phyloP scores from a whole-genome alignment of 805 yeast species.

The Monosporozyma aquatica region DNA sequence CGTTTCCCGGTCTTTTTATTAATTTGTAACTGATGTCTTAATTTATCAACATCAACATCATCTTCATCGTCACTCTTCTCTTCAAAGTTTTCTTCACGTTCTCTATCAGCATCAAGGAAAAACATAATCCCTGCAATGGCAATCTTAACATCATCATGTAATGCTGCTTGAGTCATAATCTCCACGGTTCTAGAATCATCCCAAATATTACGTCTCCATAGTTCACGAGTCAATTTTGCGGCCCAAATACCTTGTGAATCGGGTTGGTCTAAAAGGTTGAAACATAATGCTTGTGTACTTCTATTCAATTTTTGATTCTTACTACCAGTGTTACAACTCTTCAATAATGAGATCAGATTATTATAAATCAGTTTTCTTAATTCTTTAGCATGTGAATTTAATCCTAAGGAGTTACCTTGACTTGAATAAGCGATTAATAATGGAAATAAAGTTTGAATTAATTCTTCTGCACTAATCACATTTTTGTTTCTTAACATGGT shows the following conservation, averaged over 20 bases:
- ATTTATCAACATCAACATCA: conserved; percentile 59
- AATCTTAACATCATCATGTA: conserved; percentile 79
- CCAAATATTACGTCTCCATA: conserved; percentile 98
- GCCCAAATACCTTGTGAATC: conserved; percentile 92
- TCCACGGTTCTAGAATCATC: conserved; percentile 96
- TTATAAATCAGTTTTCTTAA: conserved; percentile 75
- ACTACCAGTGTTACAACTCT: conserved; percentile 77
- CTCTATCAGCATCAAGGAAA: conserved; percentile 88
- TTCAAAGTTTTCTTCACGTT: conserved; percentile 62
- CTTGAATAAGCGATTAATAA: conserved; percentile 58
- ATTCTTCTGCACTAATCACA: conserved; percentile 64
- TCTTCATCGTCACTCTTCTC: conserved; percentile 62
- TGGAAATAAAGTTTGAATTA: conserved; percentile 85
- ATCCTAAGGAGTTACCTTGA: conserved; percentile 34
- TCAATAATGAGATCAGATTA: conserved; percentile 68
- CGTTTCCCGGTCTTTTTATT: conserved; percentile 77
- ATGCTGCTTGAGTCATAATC: conserved; percentile 90
- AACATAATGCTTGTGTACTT: conserved; percentile 84
- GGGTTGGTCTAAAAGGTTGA: conserved; percentile 72
- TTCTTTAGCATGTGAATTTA: conserved; percentile 63
- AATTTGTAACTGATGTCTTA: conserved; percentile 73
- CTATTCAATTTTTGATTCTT: conserved; percentile 84
- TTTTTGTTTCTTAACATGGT: conserved; percentile 85
- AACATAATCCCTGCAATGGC: conserved; percentile 84
- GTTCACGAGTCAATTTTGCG: conserved; percentile 83